These are phyloP conservation scores for Didymella pinodella DNA, from an alignment of 2,329 filamentous ascomycete genomes.

Conservation along the genomic window DNA sequence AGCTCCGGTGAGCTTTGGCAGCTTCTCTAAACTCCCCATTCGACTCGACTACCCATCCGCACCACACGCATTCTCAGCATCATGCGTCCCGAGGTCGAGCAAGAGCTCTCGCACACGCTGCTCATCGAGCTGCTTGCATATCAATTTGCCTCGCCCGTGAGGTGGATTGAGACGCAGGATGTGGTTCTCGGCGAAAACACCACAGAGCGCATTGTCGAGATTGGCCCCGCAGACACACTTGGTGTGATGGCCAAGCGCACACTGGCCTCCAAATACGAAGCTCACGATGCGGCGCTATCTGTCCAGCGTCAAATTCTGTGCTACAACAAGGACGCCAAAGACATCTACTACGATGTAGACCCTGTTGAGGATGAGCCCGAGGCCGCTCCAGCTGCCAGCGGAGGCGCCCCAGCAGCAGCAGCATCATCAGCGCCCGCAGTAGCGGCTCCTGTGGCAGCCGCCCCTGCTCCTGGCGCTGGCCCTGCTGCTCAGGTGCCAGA, in stretches of 20 bases:
- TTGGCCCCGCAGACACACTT: constrained; percentile 94
- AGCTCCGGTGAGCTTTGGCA: constrained; percentile 36
- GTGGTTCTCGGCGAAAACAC: constrained; percentile 96
- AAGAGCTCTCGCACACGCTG: constrained; percentile 97
- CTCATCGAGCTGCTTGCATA: constrained; percentile 99
- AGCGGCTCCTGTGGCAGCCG: constrained; percentile 59
- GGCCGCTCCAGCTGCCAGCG: constrained; percentile 59
- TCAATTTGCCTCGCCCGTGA: constrained; percentile 97
- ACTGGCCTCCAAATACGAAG: constrained; percentile 95
- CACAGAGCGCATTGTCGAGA: constrained; percentile 96
- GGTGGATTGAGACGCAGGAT: constrained; percentile 99
- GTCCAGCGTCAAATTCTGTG: constrained; percentile 97
- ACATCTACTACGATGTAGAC: constrained; percentile 99
- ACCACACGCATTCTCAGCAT: constrained; percentile 48
- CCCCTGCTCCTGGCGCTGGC: constrained; percentile 74
- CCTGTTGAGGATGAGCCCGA: constrained; percentile 81
- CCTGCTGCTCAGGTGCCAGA: constrained; percentile 88
- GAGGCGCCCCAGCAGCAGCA: constrained; percentile 53
- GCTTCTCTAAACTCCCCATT: constrained; percentile 13
- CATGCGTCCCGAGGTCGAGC: constrained; percentile 99
- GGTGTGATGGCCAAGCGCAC: constrained; percentile 98
- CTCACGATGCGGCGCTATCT: constrained; percentile 95
- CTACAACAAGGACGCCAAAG: constrained; percentile 99
- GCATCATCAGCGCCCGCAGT: constrained; percentile 60
- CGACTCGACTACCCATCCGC: constrained; percentile 23